phyloP scores from a whole-genome alignment of 176 grass and related monocot species.

The Melocanna baccifera region DNA sequence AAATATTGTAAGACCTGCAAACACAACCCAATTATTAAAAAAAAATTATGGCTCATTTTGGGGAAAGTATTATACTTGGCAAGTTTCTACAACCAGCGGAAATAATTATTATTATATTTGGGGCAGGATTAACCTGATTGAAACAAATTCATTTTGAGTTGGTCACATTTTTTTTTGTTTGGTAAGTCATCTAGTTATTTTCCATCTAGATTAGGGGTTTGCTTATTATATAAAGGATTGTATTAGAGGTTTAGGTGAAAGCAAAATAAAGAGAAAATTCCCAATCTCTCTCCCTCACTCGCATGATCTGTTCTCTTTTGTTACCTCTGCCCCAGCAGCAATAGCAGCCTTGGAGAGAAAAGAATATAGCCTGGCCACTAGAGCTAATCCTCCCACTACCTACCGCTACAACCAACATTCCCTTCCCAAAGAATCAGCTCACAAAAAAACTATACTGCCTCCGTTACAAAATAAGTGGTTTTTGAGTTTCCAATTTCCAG shows the following conservation, averaged over 20 bases:
- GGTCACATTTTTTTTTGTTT: not conserved
- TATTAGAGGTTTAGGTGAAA: not conserved
- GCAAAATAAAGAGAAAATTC: no score
- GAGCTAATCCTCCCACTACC: not conserved
- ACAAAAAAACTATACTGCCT: not conserved
- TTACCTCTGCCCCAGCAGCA: no score
- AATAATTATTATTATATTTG: not conserved
- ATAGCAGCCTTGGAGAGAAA: not conserved
- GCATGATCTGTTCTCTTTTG: no score
- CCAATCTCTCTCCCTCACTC: no score
- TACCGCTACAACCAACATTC: not conserved
- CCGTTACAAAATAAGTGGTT: not conserved
- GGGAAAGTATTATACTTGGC: not conserved
- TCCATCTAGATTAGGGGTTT: not conserved
- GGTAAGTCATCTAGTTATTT: not conserved
- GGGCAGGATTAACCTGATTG: not conserved
- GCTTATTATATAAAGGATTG: not conserved
- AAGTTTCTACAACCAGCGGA: not conserved
- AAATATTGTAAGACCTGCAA: not conserved
- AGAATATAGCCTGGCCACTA: not conserved
- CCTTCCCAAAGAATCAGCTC: not conserved
- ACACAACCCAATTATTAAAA: not conserved
- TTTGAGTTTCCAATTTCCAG: not conserved
- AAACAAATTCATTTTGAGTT: not conserved
- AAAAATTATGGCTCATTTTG: not conserved